Evolutionary conservation across 1,284 basidiomycete genomes (phyloP).

Genomic region (Ustilago trichophora): DNA sequence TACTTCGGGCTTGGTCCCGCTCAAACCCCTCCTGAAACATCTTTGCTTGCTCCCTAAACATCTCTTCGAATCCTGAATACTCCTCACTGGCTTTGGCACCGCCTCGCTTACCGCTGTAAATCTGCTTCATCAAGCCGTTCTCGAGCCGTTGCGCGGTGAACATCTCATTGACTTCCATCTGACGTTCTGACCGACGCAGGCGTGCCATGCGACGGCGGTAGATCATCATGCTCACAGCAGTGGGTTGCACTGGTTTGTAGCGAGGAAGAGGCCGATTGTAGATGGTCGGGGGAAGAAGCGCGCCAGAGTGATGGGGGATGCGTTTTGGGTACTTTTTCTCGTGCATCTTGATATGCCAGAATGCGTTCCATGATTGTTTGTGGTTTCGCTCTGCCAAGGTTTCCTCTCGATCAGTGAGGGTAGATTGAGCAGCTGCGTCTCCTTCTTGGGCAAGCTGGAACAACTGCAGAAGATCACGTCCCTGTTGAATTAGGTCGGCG

Average conservation of each 20-base stretch:
- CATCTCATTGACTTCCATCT: slow-evolving; percentile 44
- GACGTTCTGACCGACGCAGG: slow-evolving; percentile 27
- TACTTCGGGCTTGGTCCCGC: slow-evolving; percentile 38
- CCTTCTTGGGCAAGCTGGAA: slow-evolving; percentile 6
- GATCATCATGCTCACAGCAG: slow-evolving; percentile 62
- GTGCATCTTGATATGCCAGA: slow-evolving; percentile 14
- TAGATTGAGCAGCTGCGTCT: slow-evolving; percentile 5
- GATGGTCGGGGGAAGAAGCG: slow-evolving; percentile 55
- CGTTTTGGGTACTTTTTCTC: slow-evolving; percentile 28
- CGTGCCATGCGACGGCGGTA: slow-evolving; percentile 46
- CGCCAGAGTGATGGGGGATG: slow-evolving; percentile 55
- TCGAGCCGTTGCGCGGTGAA: slow-evolving; percentile 16
- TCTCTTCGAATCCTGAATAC: slow-evolving; percentile 6
- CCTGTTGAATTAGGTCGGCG: slow-evolving; percentile 4
- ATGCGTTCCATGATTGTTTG: slow-evolving; percentile 14
- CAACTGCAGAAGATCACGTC: slow-evolving; percentile 6
- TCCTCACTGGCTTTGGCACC: not conserved
- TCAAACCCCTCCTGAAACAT: slow-evolving; percentile 30
- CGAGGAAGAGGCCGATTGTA: slow-evolving; percentile 60
- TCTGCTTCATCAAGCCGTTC: not conserved
- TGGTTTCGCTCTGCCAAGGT: slow-evolving; percentile 16
- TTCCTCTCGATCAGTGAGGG: slow-evolving; percentile 11
- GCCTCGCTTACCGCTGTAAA: not conserved
- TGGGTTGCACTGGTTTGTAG: slow-evolving; percentile 63
- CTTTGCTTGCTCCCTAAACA: slow-evolving; percentile 3